Evolutionary conservation across 257 asterid genomes (phyloP), one percentile per base, ranked within the genome.

Genomic region (Gentiana dahurica): DNA sequence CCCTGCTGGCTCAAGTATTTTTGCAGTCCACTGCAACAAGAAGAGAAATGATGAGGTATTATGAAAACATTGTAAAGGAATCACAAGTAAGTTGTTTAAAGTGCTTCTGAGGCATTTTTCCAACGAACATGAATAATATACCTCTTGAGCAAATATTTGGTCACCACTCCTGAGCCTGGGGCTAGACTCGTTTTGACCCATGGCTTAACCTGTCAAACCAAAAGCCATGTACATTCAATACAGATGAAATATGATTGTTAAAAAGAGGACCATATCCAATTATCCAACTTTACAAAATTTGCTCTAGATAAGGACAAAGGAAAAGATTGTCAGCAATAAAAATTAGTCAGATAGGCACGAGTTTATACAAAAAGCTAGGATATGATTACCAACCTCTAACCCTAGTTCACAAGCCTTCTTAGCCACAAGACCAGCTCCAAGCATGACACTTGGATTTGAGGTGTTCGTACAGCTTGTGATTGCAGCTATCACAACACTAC

Each of bases 151-250:
- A 89, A 76, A 70, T 89, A 89, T 60, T 89, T 82, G 32, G 98
- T 90, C n/a, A 90, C 96, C 24, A 81, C 98, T 55, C 96, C 98
- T 47, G 96, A 90, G 38, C 96, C 98, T n/a, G 98, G 98, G 49
- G 89, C 98, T 70, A 90, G 89, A 75, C 98, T 90, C 49, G 98
- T 90, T 71, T 90, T 87, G 15, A 90, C 75, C 98, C 98, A 90
- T 45, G 96, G 96, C 75, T 90, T 90, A 45, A 89, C 97, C 97
- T 89, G 77, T 68, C 54, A 53, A 65, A 57, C 34, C 2, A 52
- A 11, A 39, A 62, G 43, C 53, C 49, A 57, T 33, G 12, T 47
- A 47, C 36, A 44, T 35, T 11, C 12, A 38, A 57, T 13, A 39
- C 46, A 24, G 24, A 24, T 8, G 44, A n/a, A 6, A 34, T 50